These are phyloP conservation scores for Malus sieversii DNA, from an alignment of 306 rosid species.

Conservation along the genomic window DNA sequence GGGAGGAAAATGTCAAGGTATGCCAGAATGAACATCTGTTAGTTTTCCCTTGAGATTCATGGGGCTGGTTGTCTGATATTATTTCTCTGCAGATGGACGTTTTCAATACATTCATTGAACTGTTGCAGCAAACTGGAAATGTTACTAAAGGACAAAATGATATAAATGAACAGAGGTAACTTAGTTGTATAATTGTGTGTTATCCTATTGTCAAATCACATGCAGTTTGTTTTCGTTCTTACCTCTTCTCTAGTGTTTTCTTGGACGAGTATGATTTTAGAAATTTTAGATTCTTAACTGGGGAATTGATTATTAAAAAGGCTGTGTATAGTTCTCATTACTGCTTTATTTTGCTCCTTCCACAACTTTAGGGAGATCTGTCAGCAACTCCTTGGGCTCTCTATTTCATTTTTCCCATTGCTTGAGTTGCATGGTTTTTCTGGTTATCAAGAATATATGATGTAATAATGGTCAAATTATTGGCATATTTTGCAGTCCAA, in stretches of 20 bases:
- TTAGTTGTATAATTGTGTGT: constrained; percentile 1
- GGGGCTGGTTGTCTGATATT: constrained; percentile 28
- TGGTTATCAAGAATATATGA: background rate
- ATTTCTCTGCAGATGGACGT: constrained; percentile 81
- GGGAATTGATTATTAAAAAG: background rate
- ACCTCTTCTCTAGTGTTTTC: background rate
- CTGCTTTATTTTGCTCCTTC: background rate
- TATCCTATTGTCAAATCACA: constrained; percentile 5
- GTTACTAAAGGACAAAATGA: constrained; percentile 91
- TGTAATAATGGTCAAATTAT: background rate
- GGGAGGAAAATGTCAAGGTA: constrained; percentile 99
- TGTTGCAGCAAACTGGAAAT: constrained; percentile 96
- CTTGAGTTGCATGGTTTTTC: background rate
- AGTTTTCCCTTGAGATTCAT: constrained; percentile 1
- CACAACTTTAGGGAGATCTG: background rate
- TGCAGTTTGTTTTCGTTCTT: background rate
- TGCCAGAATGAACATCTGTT: constrained; percentile 4
- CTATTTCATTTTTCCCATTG: background rate
- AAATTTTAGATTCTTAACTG: background rate
- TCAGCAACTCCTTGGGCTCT: background rate
- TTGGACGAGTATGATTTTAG: background rate
- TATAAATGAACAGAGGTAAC: constrained; percentile 75
- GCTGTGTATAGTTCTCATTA: background rate
- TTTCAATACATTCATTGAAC: constrained; percentile 87
- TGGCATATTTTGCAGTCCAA: constrained; percentile 66